Evolutionary conservation across 495 filamentous ascomycete genomes (phyloP).

Genomic region (Talaromyces ruber): DNA sequence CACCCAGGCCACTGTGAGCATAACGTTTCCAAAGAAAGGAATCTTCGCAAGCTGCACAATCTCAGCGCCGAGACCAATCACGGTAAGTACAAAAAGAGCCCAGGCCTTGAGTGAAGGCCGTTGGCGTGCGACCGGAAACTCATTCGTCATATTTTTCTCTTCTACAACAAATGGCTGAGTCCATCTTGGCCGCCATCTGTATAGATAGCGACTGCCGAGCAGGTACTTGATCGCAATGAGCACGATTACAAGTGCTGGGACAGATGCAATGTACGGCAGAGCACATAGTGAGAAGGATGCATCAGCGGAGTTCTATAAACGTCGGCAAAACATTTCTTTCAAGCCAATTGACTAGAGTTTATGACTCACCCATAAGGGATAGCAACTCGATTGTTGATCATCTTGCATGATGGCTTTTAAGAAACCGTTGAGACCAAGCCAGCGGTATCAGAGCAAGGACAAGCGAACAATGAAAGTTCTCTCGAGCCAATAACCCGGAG

Average conservation of each 20-base stretch:
- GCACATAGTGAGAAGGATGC: constrained; percentile 41
- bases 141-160: constrained; percentile 16
- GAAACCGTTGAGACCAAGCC: not conserved
- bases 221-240: constrained; percentile 29
- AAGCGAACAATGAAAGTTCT: not conserved
- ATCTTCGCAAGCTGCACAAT: constrained; percentile 25
- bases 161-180: constrained; percentile 36
- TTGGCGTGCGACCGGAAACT: constrained; percentile 18
- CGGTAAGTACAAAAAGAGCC: constrained; percentile 30
- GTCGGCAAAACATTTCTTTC: not conserved
- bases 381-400: not conserved
- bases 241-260: constrained; percentile 34
- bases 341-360: too few relatives aligned
- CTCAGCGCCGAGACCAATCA: constrained; percentile 31
- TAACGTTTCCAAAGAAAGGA: constrained; percentile 7
- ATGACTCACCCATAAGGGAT: not conserved
- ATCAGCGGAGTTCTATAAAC: constrained; percentile 36
- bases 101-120: constrained; percentile 22
- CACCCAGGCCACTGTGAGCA: constrained; percentile 41
- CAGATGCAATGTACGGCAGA: constrained; percentile 34
- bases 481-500: not conserved
- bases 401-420: not conserved
- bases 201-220: constrained; percentile 15
- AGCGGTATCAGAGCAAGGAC: not conserved
- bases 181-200: constrained; percentile 39